Conservation (phyloP, 1,284 basidiomycete genomes). For the Malassezia dermatis region DNA sequence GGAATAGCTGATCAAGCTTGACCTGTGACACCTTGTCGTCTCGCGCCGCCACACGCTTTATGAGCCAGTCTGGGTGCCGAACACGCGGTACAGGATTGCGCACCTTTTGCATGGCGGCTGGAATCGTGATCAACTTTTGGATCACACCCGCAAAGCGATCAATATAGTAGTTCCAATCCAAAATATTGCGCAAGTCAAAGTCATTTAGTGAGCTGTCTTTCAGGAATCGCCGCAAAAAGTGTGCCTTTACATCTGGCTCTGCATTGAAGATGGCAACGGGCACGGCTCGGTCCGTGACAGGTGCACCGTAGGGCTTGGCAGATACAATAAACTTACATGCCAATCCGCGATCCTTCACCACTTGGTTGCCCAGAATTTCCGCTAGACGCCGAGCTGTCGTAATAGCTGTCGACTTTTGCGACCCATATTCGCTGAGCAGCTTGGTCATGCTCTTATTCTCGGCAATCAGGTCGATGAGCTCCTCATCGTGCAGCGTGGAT, state of each 20-base stretch:
- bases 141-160: constrained; percentile 95
- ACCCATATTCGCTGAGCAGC: constrained; percentile 88
- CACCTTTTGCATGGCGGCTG: constrained; percentile 95
- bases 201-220: constrained; percentile 78
- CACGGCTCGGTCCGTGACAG: constrained; percentile 91
- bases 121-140: constrained; percentile 98
- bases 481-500: constrained; percentile 72
- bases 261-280: constrained; percentile 98
- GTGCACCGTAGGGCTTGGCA: constrained; percentile 79
- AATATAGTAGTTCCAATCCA: constrained; percentile 98
- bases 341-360: constrained; percentile 98
- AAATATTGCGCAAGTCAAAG: constrained; percentile 85
- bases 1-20: constrained; percentile 55
- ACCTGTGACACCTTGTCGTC: constrained; percentile 97
- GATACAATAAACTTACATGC: constrained; percentile 99
- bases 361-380: constrained; percentile 93
- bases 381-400: constrained; percentile 88
- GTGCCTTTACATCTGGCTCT: constrained; percentile 76
- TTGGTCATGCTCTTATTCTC: constrained; percentile 98
- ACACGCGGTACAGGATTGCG: constrained; percentile 91
- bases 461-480: constrained; percentile 92
- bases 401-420: constrained; percentile 96
- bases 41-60: constrained; percentile 73
- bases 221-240: constrained; percentile 89
- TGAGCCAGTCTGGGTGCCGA: constrained; percentile 93